Conservation (phyloP, 2,329 filamentous ascomycete species). For the Aureobasidium musti region DNA sequence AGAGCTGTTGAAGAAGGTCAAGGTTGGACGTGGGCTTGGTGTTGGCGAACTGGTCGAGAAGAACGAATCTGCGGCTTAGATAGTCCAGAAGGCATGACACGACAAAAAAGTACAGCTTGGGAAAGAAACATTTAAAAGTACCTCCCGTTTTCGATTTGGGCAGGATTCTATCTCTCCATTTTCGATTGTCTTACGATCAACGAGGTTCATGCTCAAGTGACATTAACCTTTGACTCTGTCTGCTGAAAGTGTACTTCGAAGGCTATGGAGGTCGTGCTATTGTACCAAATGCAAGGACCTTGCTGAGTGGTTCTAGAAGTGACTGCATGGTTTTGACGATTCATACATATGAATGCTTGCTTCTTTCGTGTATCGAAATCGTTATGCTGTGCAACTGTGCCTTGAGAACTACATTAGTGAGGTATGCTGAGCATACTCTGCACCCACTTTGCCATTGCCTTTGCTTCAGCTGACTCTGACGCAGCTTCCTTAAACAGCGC, state of each 20-base stretch:
- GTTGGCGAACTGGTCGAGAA: slow-evolving; percentile 72
- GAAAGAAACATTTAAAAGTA: slow-evolving; percentile 8
- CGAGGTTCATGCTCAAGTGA: too few species aligned
- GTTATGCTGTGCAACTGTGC: neutral
- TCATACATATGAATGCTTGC: too few species aligned
- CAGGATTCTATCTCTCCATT: neutral
- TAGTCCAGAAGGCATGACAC: neutral
- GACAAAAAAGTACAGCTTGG: neutral
- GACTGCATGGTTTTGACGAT: too few species aligned
- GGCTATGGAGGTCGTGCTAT: too few species aligned
- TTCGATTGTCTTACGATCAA: neutral
- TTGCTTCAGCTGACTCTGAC: slow-evolving; percentile 5
- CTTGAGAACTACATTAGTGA: neutral
- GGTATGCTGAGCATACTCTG: slow-evolving; percentile 33
- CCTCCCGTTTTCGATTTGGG: neutral
- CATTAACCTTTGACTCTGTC: too few species aligned
- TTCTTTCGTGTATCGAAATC: neutral
- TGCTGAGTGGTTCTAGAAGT: too few species aligned
- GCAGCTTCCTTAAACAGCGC: slow-evolving; percentile 25
- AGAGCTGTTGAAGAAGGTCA: slow-evolving; percentile 71
- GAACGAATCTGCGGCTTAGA: slow-evolving; percentile 27
- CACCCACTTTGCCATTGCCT: slow-evolving; percentile 33
- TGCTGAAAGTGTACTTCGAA: too few species aligned
- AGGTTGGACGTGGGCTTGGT: slow-evolving; percentile 76
- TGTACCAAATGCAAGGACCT: too few species aligned